Percentiles rank a stretch among this genome's conserved stretches.
Conservation (phyloP, 2,329 filamentous ascomycete genomes). For the Bimuria novae-zelandiae region DNA sequence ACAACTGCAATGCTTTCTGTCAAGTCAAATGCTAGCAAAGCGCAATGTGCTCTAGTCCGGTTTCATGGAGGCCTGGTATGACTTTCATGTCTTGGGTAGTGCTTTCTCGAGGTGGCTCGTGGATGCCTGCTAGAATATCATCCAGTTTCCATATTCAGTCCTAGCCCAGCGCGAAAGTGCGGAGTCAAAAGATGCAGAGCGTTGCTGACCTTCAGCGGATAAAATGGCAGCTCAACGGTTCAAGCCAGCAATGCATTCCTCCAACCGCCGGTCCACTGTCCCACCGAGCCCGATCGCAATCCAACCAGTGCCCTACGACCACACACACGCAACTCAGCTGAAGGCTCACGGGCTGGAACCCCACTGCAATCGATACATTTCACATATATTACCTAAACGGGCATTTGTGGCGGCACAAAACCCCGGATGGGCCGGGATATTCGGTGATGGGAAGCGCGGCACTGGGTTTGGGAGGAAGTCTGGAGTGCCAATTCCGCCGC, state of each 20-base stretch:
- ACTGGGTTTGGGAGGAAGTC: not conserved
- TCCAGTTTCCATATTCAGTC: too few species aligned
- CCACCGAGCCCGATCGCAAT: not conserved
- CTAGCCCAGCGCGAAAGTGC: too few species aligned
- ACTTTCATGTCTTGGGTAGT: too few species aligned
- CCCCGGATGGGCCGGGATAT: not conserved
- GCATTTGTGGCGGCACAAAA: not conserved
- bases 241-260: too few species aligned
- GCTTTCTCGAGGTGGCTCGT: too few species aligned
- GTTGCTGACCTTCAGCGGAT: too few species aligned
- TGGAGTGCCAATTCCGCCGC: constrained; percentile 4
- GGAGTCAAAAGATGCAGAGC: too few species aligned
- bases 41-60: too few species aligned
- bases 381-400: not conserved
- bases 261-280: not conserved
- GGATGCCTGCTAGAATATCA: too few species aligned
- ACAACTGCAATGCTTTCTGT: too few species aligned
- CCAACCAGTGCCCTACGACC: not conserved
- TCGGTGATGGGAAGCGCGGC: not conserved
- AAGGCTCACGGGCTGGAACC: constrained; percentile 1
- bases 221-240: too few species aligned
- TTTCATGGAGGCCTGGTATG: not conserved
- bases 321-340: not conserved
- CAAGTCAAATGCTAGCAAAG: not conserved
- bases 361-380: not conserved